Conservation (phyloP, 352 stramenopile genomes). For the Thalassiosira mediterranea region DNA sequence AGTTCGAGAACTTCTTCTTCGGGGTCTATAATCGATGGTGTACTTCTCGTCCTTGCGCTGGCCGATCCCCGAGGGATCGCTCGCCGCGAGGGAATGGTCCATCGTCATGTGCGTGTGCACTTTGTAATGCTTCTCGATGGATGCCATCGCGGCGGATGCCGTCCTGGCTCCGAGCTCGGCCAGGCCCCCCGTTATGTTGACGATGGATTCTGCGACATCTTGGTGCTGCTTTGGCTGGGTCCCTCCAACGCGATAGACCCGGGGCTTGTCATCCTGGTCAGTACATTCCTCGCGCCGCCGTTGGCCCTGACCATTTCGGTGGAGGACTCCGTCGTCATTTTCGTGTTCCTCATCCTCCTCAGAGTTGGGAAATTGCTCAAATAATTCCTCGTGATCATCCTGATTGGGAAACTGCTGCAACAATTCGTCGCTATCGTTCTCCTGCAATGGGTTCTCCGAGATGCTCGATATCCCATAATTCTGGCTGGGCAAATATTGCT, state of each 20-base stretch:
- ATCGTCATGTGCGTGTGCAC: background rate
- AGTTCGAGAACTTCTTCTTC: too few species aligned
- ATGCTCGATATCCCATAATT: conserved; percentile 2
- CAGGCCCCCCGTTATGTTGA: conserved; percentile 20
- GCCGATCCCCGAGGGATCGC: too few species aligned
- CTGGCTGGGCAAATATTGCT: conserved; percentile 9
- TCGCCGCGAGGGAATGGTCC: conserved; percentile 25
- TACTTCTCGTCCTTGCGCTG: too few species aligned
- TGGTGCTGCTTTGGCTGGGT: background rate
- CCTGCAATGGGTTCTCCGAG: background rate
- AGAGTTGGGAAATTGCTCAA: background rate
- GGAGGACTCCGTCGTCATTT: too few species aligned
- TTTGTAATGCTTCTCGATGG: conserved; percentile 24
- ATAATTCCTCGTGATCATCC: too few species aligned
- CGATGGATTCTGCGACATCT: conserved; percentile 33
- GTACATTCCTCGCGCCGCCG: conserved; percentile 2
- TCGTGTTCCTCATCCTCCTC: background rate
- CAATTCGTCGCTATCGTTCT: too few species aligned
- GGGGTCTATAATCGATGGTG: too few species aligned
- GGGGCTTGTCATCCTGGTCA: background rate
- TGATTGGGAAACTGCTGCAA: too few species aligned
- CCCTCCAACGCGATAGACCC: conserved; percentile 8
- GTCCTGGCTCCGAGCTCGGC: conserved; percentile 21
- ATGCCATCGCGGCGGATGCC: conserved; percentile 22
- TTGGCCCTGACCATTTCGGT: too few species aligned